A percentile compares a stretch with the other conserved stretches of the same genome.
phyloP scores from a whole-genome alignment of 1,139 yeast genomes.

The Blastobotrys elegans region DNA sequence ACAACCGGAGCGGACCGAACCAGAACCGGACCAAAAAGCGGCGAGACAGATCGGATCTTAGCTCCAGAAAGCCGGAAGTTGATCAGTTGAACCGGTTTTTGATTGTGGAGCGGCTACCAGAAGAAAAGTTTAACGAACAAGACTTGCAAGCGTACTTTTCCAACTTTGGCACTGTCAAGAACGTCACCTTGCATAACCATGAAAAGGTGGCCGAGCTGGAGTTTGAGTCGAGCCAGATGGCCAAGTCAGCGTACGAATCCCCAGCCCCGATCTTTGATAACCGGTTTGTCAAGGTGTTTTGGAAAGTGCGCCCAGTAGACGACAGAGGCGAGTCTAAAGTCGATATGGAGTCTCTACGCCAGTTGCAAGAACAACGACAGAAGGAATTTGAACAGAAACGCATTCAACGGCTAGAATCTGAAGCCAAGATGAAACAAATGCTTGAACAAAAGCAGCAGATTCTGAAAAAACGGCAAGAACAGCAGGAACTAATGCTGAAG shows the following conservation, averaged over 20 bases:
- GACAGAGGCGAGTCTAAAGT: constrained; percentile 22
- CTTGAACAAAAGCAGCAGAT: constrained; percentile 36
- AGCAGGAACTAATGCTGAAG: constrained; percentile 30
- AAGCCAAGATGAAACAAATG: constrained; percentile 33
- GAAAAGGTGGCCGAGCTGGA: constrained; percentile 38
- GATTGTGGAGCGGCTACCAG: constrained; percentile 42
- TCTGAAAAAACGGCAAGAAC: constrained; percentile 31
- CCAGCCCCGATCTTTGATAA: constrained; percentile 46
- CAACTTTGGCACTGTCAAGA: constrained; percentile 38
- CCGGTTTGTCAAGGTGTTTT: constrained; percentile 45
- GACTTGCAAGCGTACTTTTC: constrained; percentile 36
- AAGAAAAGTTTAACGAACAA: constrained; percentile 37
- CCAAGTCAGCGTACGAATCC: constrained; percentile 41
- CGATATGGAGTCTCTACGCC: constrained; percentile 37
- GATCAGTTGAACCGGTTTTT: constrained; percentile 28
- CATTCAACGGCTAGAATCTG: constrained; percentile 34
- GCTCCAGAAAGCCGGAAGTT: constrained; percentile 21
- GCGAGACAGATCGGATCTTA: constrained; percentile 17
- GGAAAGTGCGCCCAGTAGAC: constrained; percentile 30
- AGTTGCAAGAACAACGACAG: constrained; percentile 40
- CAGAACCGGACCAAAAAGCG: constrained; percentile 11
- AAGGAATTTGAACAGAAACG: constrained; percentile 40
- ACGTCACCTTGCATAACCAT: constrained; percentile 30
- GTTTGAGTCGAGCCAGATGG: constrained; percentile 37
- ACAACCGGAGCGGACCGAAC: constrained; percentile 8